These are phyloP conservation scores for Striga asiatica DNA, from an alignment of 257 asterid species.

Conservation along the genomic window DNA sequence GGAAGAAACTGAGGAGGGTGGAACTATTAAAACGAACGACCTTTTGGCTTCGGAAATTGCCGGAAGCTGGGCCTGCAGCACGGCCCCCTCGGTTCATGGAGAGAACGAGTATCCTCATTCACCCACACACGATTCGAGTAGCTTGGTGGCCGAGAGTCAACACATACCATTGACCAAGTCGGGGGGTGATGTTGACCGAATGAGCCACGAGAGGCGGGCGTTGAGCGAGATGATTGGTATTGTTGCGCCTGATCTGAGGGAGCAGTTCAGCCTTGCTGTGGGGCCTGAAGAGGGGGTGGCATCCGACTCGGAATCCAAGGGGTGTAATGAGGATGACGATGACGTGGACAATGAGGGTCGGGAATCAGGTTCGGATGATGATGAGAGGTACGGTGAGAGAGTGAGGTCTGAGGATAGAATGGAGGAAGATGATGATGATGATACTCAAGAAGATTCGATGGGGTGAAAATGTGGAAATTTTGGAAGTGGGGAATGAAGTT, in stretches of 20 bases:
- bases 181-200: slow-evolving; percentile 23
- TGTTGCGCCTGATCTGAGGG: slow-evolving; percentile 59
- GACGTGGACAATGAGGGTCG: slow-evolving; percentile 16
- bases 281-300: slow-evolving; percentile 33
- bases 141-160: slow-evolving; percentile 61
- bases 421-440: slow-evolving; percentile 53
- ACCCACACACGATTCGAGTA: slow-evolving; percentile 45
- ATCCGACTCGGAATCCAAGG: too few species aligned
- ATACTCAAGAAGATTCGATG: slow-evolving; percentile 48
- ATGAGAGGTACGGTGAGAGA: slow-evolving; percentile 36
- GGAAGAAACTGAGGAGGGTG: too few species aligned
- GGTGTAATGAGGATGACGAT: slow-evolving; percentile 31
- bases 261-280: slow-evolving; percentile 49
- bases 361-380: slow-evolving; percentile 46
- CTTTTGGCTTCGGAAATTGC: too few species aligned
- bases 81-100: too few species aligned
- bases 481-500: too few species aligned
- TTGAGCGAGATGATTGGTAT: slow-evolving; percentile 70
- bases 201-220: slow-evolving; percentile 40
- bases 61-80: too few species aligned
- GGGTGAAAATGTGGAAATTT: too few species aligned
- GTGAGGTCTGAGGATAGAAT: slow-evolving; percentile 25
- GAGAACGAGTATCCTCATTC: slow-evolving; percentile 59
- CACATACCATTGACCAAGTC: slow-evolving; percentile 30
- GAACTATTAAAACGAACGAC: slow-evolving; percentile 50